Evolutionary conservation across 2,329 filamentous ascomycete genomes (phyloP).

Genomic region (Fusarium sp.): DNA sequence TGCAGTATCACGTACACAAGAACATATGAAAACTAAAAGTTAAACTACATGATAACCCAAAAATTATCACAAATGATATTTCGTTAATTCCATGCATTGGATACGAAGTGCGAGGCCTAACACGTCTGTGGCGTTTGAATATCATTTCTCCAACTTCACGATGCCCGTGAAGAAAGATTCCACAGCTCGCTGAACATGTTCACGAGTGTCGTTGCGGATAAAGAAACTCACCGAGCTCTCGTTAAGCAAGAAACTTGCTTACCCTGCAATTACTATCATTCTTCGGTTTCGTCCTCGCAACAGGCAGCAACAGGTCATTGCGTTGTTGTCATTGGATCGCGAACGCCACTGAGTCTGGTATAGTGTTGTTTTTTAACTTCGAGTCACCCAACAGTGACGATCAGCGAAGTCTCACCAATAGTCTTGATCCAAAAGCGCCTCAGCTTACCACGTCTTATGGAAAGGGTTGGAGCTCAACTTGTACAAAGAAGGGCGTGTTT

Average conservation of each 20-base stretch:
- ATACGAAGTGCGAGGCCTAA: neutral
- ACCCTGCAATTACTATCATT: neutral
- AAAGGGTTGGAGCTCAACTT: neutral
- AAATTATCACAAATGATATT: rapidly evolving
- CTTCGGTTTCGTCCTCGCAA: neutral
- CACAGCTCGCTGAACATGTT: neutral
- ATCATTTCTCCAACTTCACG: neutral
- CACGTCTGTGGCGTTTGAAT: neutral
- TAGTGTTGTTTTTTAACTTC: neutral
- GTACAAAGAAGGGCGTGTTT: neutral
- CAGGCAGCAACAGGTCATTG: neutral
- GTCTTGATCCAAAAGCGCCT: neutral
- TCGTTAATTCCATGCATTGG: neutral
- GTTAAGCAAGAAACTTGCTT: too few relatives aligned
- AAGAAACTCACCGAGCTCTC: neutral
- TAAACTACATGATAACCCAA: too few relatives aligned
- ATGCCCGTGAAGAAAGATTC: neutral
- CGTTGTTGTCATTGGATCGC: neutral
- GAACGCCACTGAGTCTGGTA: neutral
- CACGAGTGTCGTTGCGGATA: neutral
- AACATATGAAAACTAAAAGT: too few relatives aligned
- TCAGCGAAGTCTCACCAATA: neutral
- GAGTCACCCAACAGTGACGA: neutral
- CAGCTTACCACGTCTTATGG: neutral
- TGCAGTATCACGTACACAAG: neutral